Conservation (phyloP, 495 filamentous ascomycete genomes). For the Poronia punctata region DNA sequence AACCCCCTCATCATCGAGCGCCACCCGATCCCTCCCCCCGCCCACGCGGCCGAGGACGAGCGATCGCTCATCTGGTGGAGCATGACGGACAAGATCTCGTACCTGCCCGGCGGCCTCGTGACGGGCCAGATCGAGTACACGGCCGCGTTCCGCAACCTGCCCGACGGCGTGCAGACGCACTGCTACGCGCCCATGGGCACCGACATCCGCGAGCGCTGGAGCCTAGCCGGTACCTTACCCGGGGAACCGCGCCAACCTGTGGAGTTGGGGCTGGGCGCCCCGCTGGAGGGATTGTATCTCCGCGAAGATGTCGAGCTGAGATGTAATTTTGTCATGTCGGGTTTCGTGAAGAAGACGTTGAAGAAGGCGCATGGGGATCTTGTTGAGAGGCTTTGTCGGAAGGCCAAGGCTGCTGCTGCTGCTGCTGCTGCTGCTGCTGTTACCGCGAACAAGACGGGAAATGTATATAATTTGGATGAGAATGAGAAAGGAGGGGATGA, state of each 20-base stretch:
- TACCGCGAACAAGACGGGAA: too few relatives aligned
- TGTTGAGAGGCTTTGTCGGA: constrained; percentile 57
- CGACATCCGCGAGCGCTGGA: constrained; percentile 66
- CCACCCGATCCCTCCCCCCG: constrained; percentile 54
- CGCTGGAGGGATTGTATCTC: constrained; percentile 60
- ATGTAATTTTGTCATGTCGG: constrained; percentile 35
- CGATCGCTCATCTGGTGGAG: constrained; percentile 64
- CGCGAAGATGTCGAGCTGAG: constrained; percentile 39
- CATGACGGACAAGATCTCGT: constrained; percentile 63
- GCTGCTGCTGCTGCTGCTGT: too few relatives aligned
- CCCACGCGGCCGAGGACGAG: constrained; percentile 58
- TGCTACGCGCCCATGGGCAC: constrained; percentile 59
- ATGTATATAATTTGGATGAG: too few relatives aligned
- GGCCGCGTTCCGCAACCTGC: constrained; percentile 64
- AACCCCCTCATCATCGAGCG: constrained; percentile 72
- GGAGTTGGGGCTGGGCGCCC: constrained; percentile 55
- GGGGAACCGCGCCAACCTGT: constrained; percentile 52
- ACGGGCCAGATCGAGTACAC: constrained; percentile 64
- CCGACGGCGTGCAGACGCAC: constrained; percentile 66
- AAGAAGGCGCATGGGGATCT: constrained; percentile 62
- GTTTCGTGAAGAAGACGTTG: constrained; percentile 69
- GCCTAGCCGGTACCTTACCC: constrained; percentile 52
- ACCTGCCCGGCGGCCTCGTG: constrained; percentile 60
- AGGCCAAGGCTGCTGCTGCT: too few relatives aligned
- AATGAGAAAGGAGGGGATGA: too few relatives aligned